Evolutionary conservation across 257 asterid genomes (phyloP), one percentile per base, ranked within the genome.

Genomic region (Plantago ovata): DNA sequence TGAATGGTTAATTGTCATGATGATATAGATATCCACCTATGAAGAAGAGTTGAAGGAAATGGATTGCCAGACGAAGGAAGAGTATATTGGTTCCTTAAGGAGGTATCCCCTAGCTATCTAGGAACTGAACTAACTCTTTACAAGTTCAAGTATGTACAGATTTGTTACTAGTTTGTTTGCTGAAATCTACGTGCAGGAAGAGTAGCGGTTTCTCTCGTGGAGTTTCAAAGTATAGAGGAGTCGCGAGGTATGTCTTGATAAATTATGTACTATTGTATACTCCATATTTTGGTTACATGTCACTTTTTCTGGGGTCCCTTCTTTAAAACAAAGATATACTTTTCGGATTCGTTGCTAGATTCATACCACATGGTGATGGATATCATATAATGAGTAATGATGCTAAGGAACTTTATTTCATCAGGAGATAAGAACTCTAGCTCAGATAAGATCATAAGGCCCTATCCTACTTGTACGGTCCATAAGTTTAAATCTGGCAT

Each of bases 171-270:
- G 18, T 14, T 1, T 33, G 42, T 7, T 19, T 56, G 9, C 19
- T 43, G 8, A 38, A 59, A 39, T 58, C 6, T 16, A 51, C 53
- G 62, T 32, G 60, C 79, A 93, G 98, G 65, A 93, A 89, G 70
- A 93, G 99, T 76, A 93, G 95, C 20, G 99, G 99, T 0, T 93
- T 93, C 75, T 89, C 99, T 2, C 83, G 99, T 0, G 99, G 99
- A 16, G 99, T 93, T 47, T 93, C 99, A 1, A 89, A 93, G 60
- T 93, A 86, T 42, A 85, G 97, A 74, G 99, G 99, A 7, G 99
- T 93, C 0, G 99, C 99, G 16, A 89, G 99, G 98, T 86, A 80
- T 36, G 41, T 43, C 9, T 13, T n/a, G 20, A 45, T 5, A 20
- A 43, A 19, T 6, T 45, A 45, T 45, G 15, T n/a, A 14, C 10